These are phyloP conservation scores for Echeveria elegans DNA, from an alignment of 164 flowering plant species.

Conservation along the genomic window DNA sequence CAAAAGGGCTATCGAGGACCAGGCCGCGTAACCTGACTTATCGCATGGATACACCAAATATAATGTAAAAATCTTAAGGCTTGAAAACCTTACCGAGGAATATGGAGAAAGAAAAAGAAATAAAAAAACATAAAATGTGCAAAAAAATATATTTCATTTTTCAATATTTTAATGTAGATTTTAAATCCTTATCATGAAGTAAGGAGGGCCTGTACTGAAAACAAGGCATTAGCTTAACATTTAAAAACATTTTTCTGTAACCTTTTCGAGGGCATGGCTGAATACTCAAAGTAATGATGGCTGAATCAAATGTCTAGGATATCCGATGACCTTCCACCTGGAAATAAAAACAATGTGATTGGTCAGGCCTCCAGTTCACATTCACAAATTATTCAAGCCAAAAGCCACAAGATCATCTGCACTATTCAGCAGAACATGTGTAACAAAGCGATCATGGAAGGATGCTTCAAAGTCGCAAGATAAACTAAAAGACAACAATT, in stretches of 20 bases:
- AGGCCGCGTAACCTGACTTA: no score
- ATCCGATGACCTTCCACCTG: neutral
- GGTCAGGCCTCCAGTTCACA: neutral
- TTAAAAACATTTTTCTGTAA: neutral
- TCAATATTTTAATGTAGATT: no score
- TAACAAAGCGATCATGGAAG: neutral
- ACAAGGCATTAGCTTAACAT: neutral
- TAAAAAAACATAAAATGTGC: no score
- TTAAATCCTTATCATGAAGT: no score
- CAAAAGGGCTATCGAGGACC: no score
- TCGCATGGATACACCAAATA: no score
- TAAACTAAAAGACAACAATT: no score
- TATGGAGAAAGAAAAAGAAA: no score
- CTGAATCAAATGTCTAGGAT: neutral
- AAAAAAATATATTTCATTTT: no score
- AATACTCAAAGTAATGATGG: neutral
- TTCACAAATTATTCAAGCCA: neutral
- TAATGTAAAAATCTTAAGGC: no score
- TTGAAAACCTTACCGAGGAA: no score
- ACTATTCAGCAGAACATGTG: neutral
- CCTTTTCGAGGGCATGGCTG: neutral
- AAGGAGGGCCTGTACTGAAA: neutral
- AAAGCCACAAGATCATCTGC: neutral
- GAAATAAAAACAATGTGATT: neutral
- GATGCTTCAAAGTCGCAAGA: neutral